Percentiles rank a stretch among this genome's conserved stretches.
Evolutionary conservation across 345 rosid genomes (phyloP).

Genomic region (thale cress (Arabidopsis thaliana)): TAIR10.1 NC_003070.9:9776001-9776500

Average conservation of each 20-base stretch:
- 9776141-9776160: conserved; percentile 50
- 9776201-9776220: conserved; percentile 51
- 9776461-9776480: neutral
- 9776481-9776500: neutral
- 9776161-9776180: conserved; percentile 60
- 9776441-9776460: neutral
- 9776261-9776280: conserved; percentile 15
- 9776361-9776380: neutral
- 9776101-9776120: conserved; percentile 51
- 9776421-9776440: neutral
- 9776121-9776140: conserved; percentile 46
- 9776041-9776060: conserved; percentile 65
- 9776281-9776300: conserved; percentile 1
- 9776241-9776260: conserved; percentile 7
- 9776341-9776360: neutral
- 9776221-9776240: conserved; percentile 57
- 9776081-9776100: conserved; percentile 48
- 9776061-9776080: conserved; percentile 46
- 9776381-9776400: neutral
- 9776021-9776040: conserved; percentile 79
- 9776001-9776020: conserved; percentile 96
- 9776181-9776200: conserved; percentile 53
- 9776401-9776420: neutral
- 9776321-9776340: neutral
- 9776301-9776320: neutral